Base-by-base conservation (phyloP, 352 stramenopile genomes). In the Phytophthora constricta region DNA sequence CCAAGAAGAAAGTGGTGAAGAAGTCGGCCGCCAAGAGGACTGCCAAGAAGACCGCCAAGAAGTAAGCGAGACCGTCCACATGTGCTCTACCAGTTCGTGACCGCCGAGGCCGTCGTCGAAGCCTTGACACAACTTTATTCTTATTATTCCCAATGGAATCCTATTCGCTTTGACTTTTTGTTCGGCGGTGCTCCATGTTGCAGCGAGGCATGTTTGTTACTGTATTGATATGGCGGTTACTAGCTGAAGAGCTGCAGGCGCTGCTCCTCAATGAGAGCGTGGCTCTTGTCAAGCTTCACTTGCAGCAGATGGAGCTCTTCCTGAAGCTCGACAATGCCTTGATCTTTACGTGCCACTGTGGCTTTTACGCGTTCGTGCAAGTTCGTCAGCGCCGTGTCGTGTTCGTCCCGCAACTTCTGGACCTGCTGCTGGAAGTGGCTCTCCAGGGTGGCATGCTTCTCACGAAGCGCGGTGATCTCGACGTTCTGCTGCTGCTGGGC, bases 241-340 rank as follows among this genome's bases (percentile, higher is more conserved):
- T 75, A 26, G 22, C 73, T 77, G 53, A 90, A 93, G 52, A 93
- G 70, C 55, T 93, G 86, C 41, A 77, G 37, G 4, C 86, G 77
- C 62, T 95, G 86, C 27, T 93, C 83, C 31, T 91, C 80, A 20
- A 94, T 90, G 19, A 94, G 75, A 20, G 79, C 77, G 31, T 89
- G 74, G 50, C 83, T 91, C 59, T 91, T 93, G 19, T 91, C 76
- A 1, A 95, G 72, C 58, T 92, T 86, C 3, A 83, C 84, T n/a
- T 90, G 78, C n/a, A 86, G 49, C 49, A 93, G 41, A 66, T 91
- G 81, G 43, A 89, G 53, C 34, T 93, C 83, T 27, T 90, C 86
- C 25, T 91, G 83, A 14, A 92, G 65, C 8, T 80, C 83, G 9
- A 66, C 67, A 37, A 93, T 91, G 39, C 72, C 62, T 43, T 90